Conservation (phyloP, 495 filamentous ascomycete genomes). For the Antarctomyces pellizariae region DNA sequence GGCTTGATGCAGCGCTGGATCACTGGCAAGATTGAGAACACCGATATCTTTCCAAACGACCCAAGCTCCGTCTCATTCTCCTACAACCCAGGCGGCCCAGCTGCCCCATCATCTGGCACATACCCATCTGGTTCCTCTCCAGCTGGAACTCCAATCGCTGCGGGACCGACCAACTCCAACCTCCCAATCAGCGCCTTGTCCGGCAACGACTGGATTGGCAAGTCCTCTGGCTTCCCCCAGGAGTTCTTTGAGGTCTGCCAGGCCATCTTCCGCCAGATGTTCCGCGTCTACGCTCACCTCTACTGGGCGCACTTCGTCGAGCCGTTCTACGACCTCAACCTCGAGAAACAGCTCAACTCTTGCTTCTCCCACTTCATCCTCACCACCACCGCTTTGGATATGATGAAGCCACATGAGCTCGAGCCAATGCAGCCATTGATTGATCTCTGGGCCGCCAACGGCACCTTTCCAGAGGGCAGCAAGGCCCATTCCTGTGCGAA, state of each 20-base stretch:
- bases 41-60: constrained; percentile 66
- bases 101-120: constrained; percentile 23
- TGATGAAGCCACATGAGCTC: constrained; percentile 62
- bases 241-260: constrained; percentile 68
- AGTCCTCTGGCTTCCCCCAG: constrained; percentile 67
- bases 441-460: constrained; percentile 69
- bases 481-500: constrained; percentile 33
- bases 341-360: constrained; percentile 75
- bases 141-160: constrained; percentile 23
- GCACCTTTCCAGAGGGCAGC: constrained; percentile 51
- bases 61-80: constrained; percentile 30
- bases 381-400: constrained; percentile 61
- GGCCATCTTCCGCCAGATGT: constrained; percentile 90
- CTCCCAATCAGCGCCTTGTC: constrained; percentile 22
- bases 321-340: constrained; percentile 63
- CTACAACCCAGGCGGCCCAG: constrained; percentile 21
- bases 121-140: constrained; percentile 36
- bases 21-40: constrained; percentile 70
- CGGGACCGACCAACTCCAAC: constrained; percentile 23
- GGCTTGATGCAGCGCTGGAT: constrained; percentile 87
- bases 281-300: constrained; percentile 82
- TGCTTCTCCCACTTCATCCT: constrained; percentile 87
- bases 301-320: constrained; percentile 69
- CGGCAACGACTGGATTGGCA: constrained; percentile 55
- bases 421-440: constrained; percentile 88